Evolutionary conservation across 805 yeast genomes (phyloP), one percentile per base, ranked within the genome.

Genomic region (Hanseniaspora jakobsenii): DNA sequence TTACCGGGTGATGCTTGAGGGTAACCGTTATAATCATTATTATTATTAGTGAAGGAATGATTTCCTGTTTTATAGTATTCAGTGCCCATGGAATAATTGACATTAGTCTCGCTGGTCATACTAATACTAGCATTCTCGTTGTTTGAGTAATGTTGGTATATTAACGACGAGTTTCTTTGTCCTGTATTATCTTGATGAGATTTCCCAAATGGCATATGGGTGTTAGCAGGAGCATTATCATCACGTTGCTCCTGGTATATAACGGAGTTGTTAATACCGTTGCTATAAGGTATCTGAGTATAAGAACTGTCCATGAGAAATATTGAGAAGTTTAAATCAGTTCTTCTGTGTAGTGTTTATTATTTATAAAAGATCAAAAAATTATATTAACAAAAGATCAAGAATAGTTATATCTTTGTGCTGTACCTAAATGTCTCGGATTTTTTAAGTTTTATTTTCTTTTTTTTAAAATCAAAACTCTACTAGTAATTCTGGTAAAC

Each of bases 101-200:
- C 28, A 12, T 14, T 27, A 12, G 23, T 35, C 26, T 41, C 45
- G 28, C 45, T 41, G 23, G 32, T 27, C 4, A 34, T 36, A 22
- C 45, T 34, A 27, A 8, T 8, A 17, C 28, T 29, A 29, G 19
- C 21, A 8, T 41, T 24, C 12, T 34, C 24, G 9, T 13, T 28
- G 10, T 34, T 28, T 14, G 45, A 22, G 17, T 41, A 41, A 22
- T 41, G 45, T 27, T 41, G 45, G 14, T 41, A 41, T 10, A 41
- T 12, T 22, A 41, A 21, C n/a, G 45, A 41, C n/a, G 45, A 36
- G 24, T 41, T 41, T 22, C 45, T 34, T 28, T 41, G 45, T 3
- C 23, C 4, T 16, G 16, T 35, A 28, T 19, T 24, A 1, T 14
- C n/a, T 28, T 34, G 38, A 14, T 41, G 34, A 9, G 34, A 38